These are phyloP conservation scores for Phtheirospermum japonicum DNA, from an alignment of 257 asterid genomes.

Conservation along the genomic window DNA sequence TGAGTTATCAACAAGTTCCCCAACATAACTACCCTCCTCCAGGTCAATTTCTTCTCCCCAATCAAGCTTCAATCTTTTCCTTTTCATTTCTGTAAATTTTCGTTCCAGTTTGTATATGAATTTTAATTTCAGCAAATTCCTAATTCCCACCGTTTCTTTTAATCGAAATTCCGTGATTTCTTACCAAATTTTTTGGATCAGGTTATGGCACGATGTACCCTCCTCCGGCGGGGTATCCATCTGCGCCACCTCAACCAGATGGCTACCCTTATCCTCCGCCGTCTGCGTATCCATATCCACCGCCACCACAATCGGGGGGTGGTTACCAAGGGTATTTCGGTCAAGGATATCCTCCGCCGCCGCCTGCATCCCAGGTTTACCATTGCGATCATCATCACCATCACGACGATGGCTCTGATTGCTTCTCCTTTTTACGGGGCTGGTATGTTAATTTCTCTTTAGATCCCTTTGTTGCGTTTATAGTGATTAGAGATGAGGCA, in stretches of 20 bases:
- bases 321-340: slow-evolving; percentile 71
- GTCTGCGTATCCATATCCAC: slow-evolving; percentile 54
- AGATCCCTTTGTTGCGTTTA: slow-evolving; percentile 1
- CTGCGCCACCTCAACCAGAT: slow-evolving; percentile 62
- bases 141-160: background rate
- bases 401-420: slow-evolving; percentile 38
- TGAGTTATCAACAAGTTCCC: slow-evolving; percentile 43
- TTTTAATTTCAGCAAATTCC: no score
- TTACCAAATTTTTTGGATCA: slow-evolving; percentile 27
- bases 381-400: slow-evolving; percentile 57
- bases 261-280: slow-evolving; percentile 48
- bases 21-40: slow-evolving; percentile 47
- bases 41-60: slow-evolving; percentile 31
- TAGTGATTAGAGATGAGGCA: background rate
- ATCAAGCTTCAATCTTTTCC: background rate
- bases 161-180: slow-evolving; percentile 3
- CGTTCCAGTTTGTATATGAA: no score
- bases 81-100: background rate
- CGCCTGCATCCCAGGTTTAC: slow-evolving; percentile 43
- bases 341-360: slow-evolving; percentile 47
- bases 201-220: slow-evolving; percentile 56
- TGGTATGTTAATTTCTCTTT: slow-evolving; percentile 43
- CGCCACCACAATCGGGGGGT: slow-evolving; percentile 42
- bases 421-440: slow-evolving; percentile 62
- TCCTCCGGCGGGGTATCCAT: slow-evolving; percentile 50